Evolutionary conservation across 1,284 basidiomycete species (phyloP).

Genomic region (Golubevia sp.): DNA sequence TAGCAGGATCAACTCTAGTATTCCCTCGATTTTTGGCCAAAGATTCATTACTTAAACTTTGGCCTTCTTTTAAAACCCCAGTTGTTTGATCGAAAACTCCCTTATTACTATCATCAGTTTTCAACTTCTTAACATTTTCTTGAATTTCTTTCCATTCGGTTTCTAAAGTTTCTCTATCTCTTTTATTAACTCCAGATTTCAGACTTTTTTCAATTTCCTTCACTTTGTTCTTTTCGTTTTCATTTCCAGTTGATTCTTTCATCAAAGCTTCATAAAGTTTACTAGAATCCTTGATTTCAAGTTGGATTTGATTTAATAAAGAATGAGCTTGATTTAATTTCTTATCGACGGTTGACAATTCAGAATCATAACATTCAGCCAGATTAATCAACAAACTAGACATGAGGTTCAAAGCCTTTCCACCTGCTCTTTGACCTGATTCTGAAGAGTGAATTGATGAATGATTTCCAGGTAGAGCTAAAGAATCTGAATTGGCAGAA

Average conservation of each 20-base stretch:
- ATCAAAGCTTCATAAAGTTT: constrained; percentile 37
- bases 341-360: constrained; percentile 44
- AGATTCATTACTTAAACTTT: constrained; percentile 7
- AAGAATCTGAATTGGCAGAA: no score
- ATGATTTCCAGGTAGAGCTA: no score
- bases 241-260: constrained; percentile 24
- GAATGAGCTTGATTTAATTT: constrained; percentile 52
- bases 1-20: not conserved
- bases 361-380: constrained; percentile 57
- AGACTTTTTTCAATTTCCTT: constrained; percentile 29
- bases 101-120: constrained; percentile 19
- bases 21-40: constrained; percentile 2
- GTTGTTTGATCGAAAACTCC: no score
- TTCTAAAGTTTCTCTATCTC: constrained; percentile 26
- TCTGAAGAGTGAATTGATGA: constrained; percentile 59
- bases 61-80: constrained; percentile 14
- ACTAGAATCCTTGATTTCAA: constrained; percentile 51
- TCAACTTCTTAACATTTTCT: constrained; percentile 27
- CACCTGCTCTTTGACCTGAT: constrained; percentile 55
- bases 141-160: constrained; percentile 37
- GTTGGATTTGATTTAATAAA: constrained; percentile 55
- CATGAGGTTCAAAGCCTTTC: constrained; percentile 49
- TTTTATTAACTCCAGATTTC: constrained; percentile 26
- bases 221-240: constrained; percentile 24
- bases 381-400: constrained; percentile 49